phyloP scores from a whole-genome alignment of 2,329 filamentous ascomycete genomes.

The Penicillium griseofulvum region DNA sequence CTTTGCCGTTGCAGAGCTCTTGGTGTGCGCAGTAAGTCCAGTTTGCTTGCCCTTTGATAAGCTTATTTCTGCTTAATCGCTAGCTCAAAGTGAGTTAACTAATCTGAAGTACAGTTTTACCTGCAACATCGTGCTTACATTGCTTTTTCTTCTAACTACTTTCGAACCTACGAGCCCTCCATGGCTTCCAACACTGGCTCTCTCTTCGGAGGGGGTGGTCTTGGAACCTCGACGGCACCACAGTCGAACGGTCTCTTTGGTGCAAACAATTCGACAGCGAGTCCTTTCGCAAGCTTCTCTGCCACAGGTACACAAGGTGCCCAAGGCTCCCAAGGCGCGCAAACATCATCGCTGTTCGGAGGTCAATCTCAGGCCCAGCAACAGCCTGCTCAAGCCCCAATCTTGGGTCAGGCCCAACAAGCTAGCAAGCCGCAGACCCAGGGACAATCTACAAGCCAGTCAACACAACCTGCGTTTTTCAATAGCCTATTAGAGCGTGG shows the following conservation, averaged over 20 bases:
- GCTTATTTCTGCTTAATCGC: background rate
- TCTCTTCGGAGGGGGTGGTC: constrained; percentile 29
- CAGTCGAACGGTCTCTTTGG: constrained; percentile 29
- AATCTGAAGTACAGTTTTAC: background rate
- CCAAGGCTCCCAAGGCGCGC: constrained; percentile 11
- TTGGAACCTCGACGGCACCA: constrained; percentile 24
- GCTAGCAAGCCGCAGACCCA: constrained; percentile 21
- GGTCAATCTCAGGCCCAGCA: constrained; percentile 24
- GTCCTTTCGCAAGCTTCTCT: constrained; percentile 25
- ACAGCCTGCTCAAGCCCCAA: constrained; percentile 23
- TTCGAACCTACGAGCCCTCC: background rate
- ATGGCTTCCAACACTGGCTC: constrained; percentile 26
- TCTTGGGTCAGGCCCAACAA: constrained; percentile 30
- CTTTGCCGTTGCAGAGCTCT: background rate
- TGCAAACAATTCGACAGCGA: constrained; percentile 25
- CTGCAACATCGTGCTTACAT: no score
- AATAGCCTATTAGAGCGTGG: constrained; percentile 63
- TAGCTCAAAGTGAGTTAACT: background rate
- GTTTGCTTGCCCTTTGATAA: constrained; percentile 1
- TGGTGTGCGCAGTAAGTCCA: background rate
- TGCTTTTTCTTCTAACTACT: background rate
- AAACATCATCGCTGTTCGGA: constrained; percentile 24
- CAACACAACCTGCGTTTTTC: constrained; percentile 59
- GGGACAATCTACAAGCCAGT: constrained; percentile 27
- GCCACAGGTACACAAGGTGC: constrained; percentile 20